phyloP scores from a whole-genome alignment of 2,329 filamentous ascomycete species.

The Botrytis fragariae region DNA sequence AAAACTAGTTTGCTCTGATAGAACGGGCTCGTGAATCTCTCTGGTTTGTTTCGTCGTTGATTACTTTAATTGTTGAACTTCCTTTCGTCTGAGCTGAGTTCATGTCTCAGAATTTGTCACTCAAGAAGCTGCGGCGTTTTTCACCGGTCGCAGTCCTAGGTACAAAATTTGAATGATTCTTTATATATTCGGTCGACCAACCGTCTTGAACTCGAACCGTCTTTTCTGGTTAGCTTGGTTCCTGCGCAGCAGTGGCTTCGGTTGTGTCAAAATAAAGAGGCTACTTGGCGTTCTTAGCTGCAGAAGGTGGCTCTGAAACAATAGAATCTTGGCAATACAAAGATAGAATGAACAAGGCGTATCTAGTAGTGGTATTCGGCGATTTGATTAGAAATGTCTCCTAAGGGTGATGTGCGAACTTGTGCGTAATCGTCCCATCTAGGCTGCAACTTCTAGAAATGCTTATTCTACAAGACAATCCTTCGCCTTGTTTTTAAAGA shows the following conservation, averaged over 20 bases:
- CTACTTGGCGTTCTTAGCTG: background rate
- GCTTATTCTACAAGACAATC: background rate
- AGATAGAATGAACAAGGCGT: background rate
- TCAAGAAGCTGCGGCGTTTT: background rate
- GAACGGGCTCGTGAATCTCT: background rate
- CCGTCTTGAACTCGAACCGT: background rate
- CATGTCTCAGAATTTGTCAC: background rate
- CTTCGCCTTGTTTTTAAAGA: background rate
- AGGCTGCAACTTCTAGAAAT: background rate
- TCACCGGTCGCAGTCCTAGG: background rate
- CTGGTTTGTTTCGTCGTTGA: background rate
- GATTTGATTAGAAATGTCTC: too few species aligned
- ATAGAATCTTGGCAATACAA: background rate
- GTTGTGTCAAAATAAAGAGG: background rate
- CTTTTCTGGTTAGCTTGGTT: background rate
- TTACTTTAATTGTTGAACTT: background rate
- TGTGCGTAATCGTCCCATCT: background rate
- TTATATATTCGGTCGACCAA: background rate
- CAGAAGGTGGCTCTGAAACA: background rate
- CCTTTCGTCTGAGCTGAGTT: background rate
- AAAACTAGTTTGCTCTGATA: background rate
- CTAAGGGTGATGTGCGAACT: background rate
- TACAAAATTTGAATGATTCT: background rate
- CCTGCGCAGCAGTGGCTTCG: background rate
- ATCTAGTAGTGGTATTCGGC: background rate